Evolutionary conservation across 352 stramenopile genomes (phyloP).

Genomic region (Phytophthora tubulina): DNA sequence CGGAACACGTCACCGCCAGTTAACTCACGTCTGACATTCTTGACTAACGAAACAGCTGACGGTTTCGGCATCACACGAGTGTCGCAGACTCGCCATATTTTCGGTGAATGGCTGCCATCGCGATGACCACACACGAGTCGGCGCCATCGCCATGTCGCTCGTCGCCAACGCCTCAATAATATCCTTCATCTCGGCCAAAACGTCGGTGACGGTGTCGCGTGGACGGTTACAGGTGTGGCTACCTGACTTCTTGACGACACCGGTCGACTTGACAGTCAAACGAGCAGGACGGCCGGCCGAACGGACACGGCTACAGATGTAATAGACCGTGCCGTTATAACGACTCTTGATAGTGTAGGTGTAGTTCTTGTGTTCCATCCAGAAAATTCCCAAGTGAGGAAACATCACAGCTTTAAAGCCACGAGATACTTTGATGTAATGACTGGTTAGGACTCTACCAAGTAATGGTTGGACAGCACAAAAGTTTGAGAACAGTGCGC

Average conservation of each 20-base stretch:
- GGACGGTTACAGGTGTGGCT: background rate
- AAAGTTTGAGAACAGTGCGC: background rate
- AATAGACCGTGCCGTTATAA: background rate
- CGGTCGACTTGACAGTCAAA: background rate
- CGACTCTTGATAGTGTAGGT: slow-evolving; percentile 2
- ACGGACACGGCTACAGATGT: slow-evolving; percentile 2
- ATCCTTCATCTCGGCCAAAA: background rate
- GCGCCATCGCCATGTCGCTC: background rate
- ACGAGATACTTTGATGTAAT: too few species aligned
- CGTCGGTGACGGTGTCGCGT: background rate
- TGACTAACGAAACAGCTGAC: slow-evolving; percentile 1
- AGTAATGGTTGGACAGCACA: background rate
- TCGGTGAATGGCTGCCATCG: background rate
- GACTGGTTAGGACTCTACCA: background rate
- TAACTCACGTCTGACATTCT: background rate
- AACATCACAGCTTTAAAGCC: too few species aligned
- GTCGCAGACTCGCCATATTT: background rate
- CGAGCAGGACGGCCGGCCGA: background rate
- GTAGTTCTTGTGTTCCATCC: slow-evolving; percentile 6
- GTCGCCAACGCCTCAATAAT: background rate
- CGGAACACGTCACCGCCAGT: slow-evolving; percentile 1
- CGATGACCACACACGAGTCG: background rate
- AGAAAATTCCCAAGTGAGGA: background rate
- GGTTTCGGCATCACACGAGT: background rate
- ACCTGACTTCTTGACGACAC: background rate